Conservation (phyloP, 192 early-diverging fungal genomes). For the Entophlyctis luteolus region DNA sequence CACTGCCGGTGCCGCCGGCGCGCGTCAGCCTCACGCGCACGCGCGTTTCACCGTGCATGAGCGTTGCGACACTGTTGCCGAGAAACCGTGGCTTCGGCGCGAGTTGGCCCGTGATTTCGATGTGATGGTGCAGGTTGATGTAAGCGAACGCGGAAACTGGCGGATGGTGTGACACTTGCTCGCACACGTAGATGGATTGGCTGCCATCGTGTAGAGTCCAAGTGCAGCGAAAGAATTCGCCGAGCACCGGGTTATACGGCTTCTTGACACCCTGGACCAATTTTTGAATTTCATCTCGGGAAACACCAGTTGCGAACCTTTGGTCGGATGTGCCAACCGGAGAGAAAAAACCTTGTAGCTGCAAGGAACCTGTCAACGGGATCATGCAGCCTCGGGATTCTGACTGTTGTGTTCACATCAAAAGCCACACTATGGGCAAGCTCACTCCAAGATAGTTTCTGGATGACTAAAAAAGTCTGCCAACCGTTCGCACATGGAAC, state of each 20-base stretch:
- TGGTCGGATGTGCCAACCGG: constrained; percentile 51
- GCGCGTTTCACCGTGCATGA: constrained; percentile 60
- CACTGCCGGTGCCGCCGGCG: constrained; percentile 57
- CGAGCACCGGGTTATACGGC: constrained; percentile 92
- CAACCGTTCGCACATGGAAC: constrained; percentile 89
- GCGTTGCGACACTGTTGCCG: constrained; percentile 68
- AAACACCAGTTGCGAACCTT: constrained; percentile 29
- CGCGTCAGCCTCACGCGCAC: constrained; percentile 27
- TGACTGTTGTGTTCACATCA: background rate
- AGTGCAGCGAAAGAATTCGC: constrained; percentile 82
- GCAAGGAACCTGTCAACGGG: constrained; percentile 65
- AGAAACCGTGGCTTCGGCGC: constrained; percentile 62
- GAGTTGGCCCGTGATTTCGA: constrained; percentile 40
- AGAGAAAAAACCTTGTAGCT: constrained; percentile 65
- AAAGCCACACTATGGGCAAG: background rate
- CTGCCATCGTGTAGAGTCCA: constrained; percentile 54
- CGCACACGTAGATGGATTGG: constrained; percentile 77
- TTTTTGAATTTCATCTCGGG: background rate
- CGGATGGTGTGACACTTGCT: constrained; percentile 95
- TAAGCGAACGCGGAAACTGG: constrained; percentile 74
- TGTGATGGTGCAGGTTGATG: constrained; percentile 56
- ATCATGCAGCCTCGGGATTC: constrained; percentile 56
- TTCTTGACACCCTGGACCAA: constrained; percentile 73
- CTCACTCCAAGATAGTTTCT: constrained; percentile 54
- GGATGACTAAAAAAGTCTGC: constrained; percentile 89